Evolutionary conservation across 2,329 filamentous ascomycete genomes (phyloP), one percentile per base, ranked within the genome.

Genomic region (Diaporthe sp.): DNA sequence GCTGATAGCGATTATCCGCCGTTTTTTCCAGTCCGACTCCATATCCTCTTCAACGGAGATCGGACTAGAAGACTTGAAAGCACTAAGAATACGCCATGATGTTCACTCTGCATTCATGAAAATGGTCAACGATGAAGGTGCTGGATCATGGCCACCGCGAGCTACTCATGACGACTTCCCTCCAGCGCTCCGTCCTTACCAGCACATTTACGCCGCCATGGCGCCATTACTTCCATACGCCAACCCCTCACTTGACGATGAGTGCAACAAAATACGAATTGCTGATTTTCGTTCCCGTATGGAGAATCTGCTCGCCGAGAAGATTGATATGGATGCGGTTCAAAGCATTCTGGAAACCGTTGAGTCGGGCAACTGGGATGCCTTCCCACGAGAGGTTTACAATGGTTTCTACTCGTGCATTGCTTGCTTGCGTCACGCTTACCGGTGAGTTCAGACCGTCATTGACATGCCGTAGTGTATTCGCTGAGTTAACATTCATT

Each of bases 341-440:
- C 72, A 76, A 7, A 20, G 73, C 2, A 55, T 81, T 2, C 78
- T 82, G 17, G 55, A 76, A 15, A 78, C 77, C 2, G 79, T 78
- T 7, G 79, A 81, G 22, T 75, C 78, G 4, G 81, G 81, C 1
- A 73, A 78, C 8, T 83, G 78, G 80, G 78, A 80, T 49, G 68
- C 78, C 10, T 78, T 82, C 61, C 78, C 80, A 1, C 78, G 79
- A 4, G 82, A 83, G 51, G 76, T 76, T 20, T 83, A 80, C 76
- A 85, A 85, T 70, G 83, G 80, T 9, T 80, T 84, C 67, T 84
- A 83, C 71, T 79, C 78, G 71, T 83, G 81, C 58, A 77, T 84
- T 57, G 81, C 81, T n/a, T 76, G 77, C 44, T 79, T 79, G 31
- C 78, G 83, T 3, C 83, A 84, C 71, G 82, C 82, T 1, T 85